These are phyloP conservation scores for Corymbia maculata DNA, from an alignment of 345 rosid genomes.

Conservation along the genomic window DNA sequence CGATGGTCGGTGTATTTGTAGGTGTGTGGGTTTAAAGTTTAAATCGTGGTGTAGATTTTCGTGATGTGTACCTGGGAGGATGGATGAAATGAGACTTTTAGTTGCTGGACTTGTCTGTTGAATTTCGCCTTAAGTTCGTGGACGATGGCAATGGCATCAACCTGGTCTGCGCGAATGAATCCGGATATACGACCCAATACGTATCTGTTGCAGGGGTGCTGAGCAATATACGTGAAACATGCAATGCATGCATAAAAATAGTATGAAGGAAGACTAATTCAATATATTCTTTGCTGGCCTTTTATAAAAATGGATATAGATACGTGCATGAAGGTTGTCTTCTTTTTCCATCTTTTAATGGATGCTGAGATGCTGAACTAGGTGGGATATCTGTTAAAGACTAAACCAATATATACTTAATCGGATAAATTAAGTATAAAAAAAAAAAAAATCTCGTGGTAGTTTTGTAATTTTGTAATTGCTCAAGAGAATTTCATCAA, in stretches of 20 bases:
- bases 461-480: background rate
- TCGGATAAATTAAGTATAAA: background rate
- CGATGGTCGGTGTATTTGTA: too few species aligned
- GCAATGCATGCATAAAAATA: background rate
- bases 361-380: background rate
- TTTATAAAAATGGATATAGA: background rate
- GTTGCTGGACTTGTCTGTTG: background rate
- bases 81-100: background rate
- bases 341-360: background rate
- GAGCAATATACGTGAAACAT: background rate
- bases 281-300: background rate
- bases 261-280: background rate
- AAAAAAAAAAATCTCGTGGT: background rate
- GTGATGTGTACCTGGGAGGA: background rate
- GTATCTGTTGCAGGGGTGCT: background rate
- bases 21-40: too few species aligned
- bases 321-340: background rate
- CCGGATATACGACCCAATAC: background rate
- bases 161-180: background rate
- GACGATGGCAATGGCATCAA: background rate
- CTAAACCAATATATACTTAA: too few species aligned
- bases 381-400: background rate
- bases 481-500: background rate
- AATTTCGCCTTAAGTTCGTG: background rate
- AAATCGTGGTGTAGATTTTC: background rate